These are phyloP conservation scores for Fragilaria radians DNA, from an alignment of 108 stramenopile genomes.

Conservation along the genomic window DNA sequence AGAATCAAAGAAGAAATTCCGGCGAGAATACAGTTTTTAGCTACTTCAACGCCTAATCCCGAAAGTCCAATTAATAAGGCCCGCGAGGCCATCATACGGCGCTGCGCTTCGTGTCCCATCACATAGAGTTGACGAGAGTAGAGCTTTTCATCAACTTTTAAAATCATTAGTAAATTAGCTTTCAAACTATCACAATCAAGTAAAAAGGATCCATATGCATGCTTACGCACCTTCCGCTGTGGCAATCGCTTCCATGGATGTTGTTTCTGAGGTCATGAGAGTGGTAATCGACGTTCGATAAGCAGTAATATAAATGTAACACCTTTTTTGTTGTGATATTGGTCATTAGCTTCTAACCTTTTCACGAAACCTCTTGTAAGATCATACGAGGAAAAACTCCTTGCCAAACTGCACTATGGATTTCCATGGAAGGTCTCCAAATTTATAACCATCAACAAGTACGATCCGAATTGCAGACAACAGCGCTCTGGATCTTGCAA, in stretches of 20 bases:
- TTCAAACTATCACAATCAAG: neutral
- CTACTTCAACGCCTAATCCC: constrained; percentile 92
- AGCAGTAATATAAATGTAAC: no score
- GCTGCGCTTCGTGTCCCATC: constrained; percentile 99
- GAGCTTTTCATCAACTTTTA: constrained; percentile 89
- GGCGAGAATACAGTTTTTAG: constrained; percentile 93
- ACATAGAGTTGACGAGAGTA: constrained; percentile 99
- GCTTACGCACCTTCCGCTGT: constrained; percentile 21
- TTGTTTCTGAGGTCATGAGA: constrained; percentile 6
- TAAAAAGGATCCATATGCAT: neutral
- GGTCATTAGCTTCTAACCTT: no score
- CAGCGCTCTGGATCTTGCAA: no score
- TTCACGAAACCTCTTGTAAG: no score
- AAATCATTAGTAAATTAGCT: no score
- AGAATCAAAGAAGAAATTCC: constrained; percentile 75
- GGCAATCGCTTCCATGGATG: constrained; percentile 21
- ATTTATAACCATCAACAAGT: no score
- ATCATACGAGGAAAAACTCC: no score
- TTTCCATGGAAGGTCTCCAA: no score
- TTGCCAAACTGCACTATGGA: no score
- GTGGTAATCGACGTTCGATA: no score
- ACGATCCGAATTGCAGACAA: no score
- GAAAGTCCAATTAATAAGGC: constrained; percentile 86
- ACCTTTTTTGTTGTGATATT: no score
- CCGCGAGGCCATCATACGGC: constrained; percentile 88